phyloP scores from a whole-genome alignment of 345 rosid species.

The Durio zibethinus region DNA sequence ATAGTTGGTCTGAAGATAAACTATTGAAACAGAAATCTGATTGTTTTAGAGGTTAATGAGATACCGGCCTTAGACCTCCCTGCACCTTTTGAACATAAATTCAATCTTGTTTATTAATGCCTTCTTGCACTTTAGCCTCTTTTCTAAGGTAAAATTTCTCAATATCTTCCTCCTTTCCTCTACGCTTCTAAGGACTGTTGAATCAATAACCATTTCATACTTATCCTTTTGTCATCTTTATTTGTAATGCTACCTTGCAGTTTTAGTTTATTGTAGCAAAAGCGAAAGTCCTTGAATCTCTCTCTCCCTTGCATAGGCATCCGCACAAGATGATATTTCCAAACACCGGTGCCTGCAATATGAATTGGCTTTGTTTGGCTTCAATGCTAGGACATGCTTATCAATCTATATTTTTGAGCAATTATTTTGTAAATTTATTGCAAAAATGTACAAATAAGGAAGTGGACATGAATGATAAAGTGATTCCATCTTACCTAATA shows the following conservation, averaged over 20 bases:
- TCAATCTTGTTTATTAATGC: neutral
- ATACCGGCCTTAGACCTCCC: neutral
- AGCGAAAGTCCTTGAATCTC: neutral
- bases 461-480: conserved; percentile 8
- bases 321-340: neutral
- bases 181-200: neutral
- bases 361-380: neutral
- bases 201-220: neutral
- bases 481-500: neutral
- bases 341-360: neutral
- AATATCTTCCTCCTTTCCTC: neutral
- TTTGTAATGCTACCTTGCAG: neutral
- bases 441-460: conserved; percentile 10
- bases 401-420: neutral
- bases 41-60: neutral
- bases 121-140: neutral
- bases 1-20: neutral
- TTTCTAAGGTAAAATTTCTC: neutral
- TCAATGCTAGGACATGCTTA: neutral
- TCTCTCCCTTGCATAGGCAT: neutral
- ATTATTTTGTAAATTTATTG: neutral
- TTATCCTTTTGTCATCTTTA: neutral
- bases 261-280: neutral
- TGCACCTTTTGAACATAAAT: neutral
- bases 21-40: neutral